Evolutionary conservation across 225 moss, liverwort and hornwort genomes (phyloP).

Genomic region (Polytrichum commune): DNA sequence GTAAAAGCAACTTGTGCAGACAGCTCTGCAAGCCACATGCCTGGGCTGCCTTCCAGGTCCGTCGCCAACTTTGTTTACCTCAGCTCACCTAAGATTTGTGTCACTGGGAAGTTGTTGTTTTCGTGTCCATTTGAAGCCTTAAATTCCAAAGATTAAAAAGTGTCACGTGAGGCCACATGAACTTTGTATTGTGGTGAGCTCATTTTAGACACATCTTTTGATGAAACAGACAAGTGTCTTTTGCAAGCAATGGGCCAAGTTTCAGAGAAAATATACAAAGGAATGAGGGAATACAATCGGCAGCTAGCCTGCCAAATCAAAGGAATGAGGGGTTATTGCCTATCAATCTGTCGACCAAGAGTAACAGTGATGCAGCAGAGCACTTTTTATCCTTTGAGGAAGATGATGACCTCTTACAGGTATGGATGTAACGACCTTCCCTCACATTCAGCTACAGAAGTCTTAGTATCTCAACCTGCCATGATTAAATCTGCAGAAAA

Average conservation of each 20-base stretch:
- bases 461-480: background rate
- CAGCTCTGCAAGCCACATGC: slow-evolving; percentile 19
- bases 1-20: slow-evolving; percentile 31
- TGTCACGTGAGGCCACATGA: background rate
- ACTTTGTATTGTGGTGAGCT: background rate
- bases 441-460: background rate
- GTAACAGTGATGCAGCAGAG: slow-evolving; percentile 24
- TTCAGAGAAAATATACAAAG: slow-evolving; percentile 25
- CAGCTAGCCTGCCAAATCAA: slow-evolving; percentile 24
- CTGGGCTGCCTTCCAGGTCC: slow-evolving; percentile 33
- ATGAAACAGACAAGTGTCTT: slow-evolving; percentile 24
- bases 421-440: slow-evolving; percentile 9
- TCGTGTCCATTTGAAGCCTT: no score
- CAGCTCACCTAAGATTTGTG: background rate
- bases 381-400: slow-evolving; percentile 48
- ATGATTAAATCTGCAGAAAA: background rate
- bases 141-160: no score
- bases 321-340: slow-evolving; percentile 15
- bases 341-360: slow-evolving; percentile 26
- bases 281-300: slow-evolving; percentile 19
- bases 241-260: slow-evolving; percentile 23
- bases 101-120: background rate
- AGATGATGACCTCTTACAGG: slow-evolving; percentile 79
- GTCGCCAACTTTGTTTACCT: slow-evolving; percentile 2
- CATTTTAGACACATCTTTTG: background rate